Conservation (phyloP, 805 yeast genomes). For the Jamesozyma jinghongensis region DNA sequence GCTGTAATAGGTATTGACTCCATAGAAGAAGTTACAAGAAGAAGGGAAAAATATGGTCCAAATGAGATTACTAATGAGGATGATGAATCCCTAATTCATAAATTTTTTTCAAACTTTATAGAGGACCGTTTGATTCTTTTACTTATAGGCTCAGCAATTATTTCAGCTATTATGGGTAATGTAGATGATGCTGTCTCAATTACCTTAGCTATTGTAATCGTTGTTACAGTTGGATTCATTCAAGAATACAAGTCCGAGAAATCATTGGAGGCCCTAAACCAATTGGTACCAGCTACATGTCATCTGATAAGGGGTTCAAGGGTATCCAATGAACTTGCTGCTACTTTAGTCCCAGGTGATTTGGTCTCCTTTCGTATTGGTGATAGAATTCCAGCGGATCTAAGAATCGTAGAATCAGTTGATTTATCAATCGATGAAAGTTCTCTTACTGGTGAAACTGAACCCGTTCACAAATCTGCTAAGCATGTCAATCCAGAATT, state of each 20-base stretch:
- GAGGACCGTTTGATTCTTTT: conserved; percentile 86
- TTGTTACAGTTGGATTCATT: conserved; percentile 93
- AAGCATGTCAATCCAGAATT: conserved; percentile 34
- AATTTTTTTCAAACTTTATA: conserved; percentile 71
- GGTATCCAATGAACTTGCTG: conserved; percentile 74
- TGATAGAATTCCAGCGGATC: conserved; percentile 94
- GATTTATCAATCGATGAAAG: conserved; percentile 86
- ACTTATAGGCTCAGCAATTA: conserved; percentile 79
- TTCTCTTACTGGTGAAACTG: conserved; percentile 90
- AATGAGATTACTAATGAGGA: conserved; percentile 75
- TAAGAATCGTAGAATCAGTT: conserved; percentile 68
- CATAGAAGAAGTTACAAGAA: conserved; percentile 57
- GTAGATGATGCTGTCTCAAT: conserved; percentile 92
- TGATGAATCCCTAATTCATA: conserved; percentile 58
- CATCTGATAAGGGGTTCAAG: conserved; percentile 78
- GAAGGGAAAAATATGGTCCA: conserved; percentile 68
- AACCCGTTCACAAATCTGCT: conserved; percentile 64
- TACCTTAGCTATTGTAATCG: conserved; percentile 83
- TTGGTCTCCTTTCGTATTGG: conserved; percentile 83
- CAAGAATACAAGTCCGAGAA: conserved; percentile 96
- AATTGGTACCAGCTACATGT: conserved; percentile 94
- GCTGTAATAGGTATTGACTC: conserved; percentile 50
- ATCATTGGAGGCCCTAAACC: conserved; percentile 84
- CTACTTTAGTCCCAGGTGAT: conserved; percentile 91
- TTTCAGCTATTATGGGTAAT: conserved; percentile 91